Evolutionary conservation across 805 yeast genomes (phyloP), one percentile per base, ranked within the genome.

Genomic region (Brettanomyces sp.): DNA sequence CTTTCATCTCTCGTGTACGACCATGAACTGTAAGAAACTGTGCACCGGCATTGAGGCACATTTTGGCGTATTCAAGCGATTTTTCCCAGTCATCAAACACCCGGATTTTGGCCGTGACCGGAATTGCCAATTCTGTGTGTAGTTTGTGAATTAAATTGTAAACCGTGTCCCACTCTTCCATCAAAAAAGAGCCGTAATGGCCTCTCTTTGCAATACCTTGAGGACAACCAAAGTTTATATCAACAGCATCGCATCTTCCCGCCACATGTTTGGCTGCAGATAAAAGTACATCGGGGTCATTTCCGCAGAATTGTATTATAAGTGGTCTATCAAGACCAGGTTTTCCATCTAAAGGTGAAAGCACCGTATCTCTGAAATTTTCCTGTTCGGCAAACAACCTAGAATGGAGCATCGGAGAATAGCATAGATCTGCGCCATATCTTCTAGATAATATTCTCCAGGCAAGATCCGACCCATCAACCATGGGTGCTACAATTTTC

Each of bases 401-500:
- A 3, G 99, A 95, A 64, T 93, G 98, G 53, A 85, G 77, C 99
- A 93, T 93, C 3, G 99, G 99, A 0, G 98, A 86, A 57, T 91
- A 93, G 58, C 96, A 87, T 33, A 93, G 68, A 2, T 89, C 87
- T 0, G 99, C 98, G 3, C 99, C 99, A 56, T 90, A 83, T 48
- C 74, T 71, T 46, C 98, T 73, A 3, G 95, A 85, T 13, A 93
- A 68, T 14, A 86, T 74, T 52, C 99, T 73, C 98, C 98, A 93
- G 2, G 95, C 98, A 18, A 93, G 72, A 59, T 93, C 99, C 3
- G 91, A 81, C 54, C 89, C 97, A 63, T 93, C 99, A 18, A 93
- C 99, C 97, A 93, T 91, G 1, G 99, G 99, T 3, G 98, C 99
- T 21, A 93, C 93, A 24, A 93, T 82, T 52, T 84, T 86, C 43